Evolutionary conservation across 164 flowering plant genomes (phyloP).

Genomic region (Malania oleifera): DNA sequence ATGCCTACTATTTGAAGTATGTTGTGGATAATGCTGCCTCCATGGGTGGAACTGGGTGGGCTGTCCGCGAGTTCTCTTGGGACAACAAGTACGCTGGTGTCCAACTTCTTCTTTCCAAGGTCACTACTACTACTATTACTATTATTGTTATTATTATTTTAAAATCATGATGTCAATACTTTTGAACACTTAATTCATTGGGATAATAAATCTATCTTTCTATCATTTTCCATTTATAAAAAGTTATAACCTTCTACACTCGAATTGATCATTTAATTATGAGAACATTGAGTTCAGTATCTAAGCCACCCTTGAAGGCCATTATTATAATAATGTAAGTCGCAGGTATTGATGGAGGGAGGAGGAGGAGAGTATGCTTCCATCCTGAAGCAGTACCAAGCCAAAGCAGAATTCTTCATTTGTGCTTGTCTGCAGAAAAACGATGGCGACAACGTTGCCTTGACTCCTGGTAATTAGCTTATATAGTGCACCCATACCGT

Average conservation of each 20-base stretch:
- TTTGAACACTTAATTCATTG: too few relatives aligned
- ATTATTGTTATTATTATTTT: too few relatives aligned
- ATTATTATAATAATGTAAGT: too few relatives aligned
- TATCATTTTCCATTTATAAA: too few relatives aligned
- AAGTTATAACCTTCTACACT: too few relatives aligned
- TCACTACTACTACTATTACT: too few relatives aligned
- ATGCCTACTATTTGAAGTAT: conserved; percentile 65
- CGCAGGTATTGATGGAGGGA: conserved; percentile 68
- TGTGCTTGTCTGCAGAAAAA: conserved; percentile 83
- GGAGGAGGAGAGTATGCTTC: conserved; percentile 44
- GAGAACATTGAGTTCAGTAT: too few relatives aligned
- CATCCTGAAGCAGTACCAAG: conserved; percentile 62
- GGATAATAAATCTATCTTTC: too few relatives aligned
- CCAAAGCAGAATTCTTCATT: conserved; percentile 78
- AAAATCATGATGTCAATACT: too few relatives aligned
- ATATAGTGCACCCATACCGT: too few relatives aligned
- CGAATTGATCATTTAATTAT: too few relatives aligned
- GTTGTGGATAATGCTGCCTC: conserved; percentile 53
- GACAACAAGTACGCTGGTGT: conserved; percentile 91
- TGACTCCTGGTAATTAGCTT: conserved; percentile 93
- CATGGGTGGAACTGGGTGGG: conserved; percentile 87
- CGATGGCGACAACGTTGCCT: conserved; percentile 59
- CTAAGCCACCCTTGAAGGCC: too few relatives aligned
- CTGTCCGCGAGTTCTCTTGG: conserved; percentile 80
- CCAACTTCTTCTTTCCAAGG: conserved; percentile 81